Base-by-base conservation (phyloP, 495 filamentous ascomycete species). In the Hypoxylon trugodes region DNA sequence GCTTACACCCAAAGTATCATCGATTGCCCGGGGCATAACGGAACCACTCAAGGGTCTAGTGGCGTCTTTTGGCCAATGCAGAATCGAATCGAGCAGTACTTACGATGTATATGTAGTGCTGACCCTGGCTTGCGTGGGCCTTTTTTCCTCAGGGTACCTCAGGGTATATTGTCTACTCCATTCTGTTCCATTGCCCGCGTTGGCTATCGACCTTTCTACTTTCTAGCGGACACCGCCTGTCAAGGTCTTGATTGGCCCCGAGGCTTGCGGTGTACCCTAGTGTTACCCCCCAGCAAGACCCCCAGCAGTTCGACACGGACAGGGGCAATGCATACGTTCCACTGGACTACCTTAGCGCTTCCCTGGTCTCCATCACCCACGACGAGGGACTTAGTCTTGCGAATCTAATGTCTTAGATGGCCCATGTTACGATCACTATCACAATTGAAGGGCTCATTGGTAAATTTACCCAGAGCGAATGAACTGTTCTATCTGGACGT, bases 281-380 rank as follows among this genome's bases (percentile, higher is more conserved):
- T 48, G n/a, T n/a, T n/a, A n/a, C n/a, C n/a, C n/a, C n/a, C n/a
- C n/a, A n/a, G n/a, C n/a, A n/a, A n/a, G 26, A 53, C 40, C 61
- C 59, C 61, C 49, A 47, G 37, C 48, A 54, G 40, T 58, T 58
- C 50, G 35, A 67, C 57, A 56, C 40, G 13, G 64, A 67, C 64
- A 67, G 58, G 64, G 64, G 64, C 52, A 35, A 35, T 58, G 58
- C 64, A 61, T 51, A 41, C 52, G 59, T 58, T 54, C 64, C 64
- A 67, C 64, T 67, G 64, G 64, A 38, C 13, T 50, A 32, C 45
- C 0, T 65, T 66, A 66, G 62, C 62, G 62, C 62, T 66, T 15
- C 51, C 41, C 38, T 61, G 57, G n/a, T 26, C 35, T 43, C 32
- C 36, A 59, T 47, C 10, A 49, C 30, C 50, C 43, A 59, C 35